Evolutionary conservation across 1,284 basidiomycete species (phyloP).

Genomic region (Malassezia nana): DNA sequence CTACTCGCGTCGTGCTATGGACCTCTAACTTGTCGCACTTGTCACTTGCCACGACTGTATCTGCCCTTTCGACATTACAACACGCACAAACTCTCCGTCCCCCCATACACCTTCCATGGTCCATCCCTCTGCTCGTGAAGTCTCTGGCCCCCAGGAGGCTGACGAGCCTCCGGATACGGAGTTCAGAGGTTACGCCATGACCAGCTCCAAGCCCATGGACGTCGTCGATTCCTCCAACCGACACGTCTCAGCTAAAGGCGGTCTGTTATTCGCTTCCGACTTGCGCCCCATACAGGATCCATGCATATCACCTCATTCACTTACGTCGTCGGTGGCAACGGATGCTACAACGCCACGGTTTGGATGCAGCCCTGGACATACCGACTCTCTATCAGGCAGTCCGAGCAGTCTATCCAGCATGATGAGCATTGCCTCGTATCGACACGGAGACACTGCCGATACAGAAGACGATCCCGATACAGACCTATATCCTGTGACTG

Average conservation of each 20-base stretch:
- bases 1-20: neutral
- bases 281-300: neutral
- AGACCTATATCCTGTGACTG: conserved; percentile 39
- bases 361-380: conserved; percentile 12
- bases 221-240: neutral
- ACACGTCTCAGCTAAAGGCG: neutral
- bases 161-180: neutral
- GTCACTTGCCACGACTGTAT: neutral
- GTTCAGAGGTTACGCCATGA: neutral
- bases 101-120: neutral
- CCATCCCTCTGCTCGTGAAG: neutral
- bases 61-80: neutral
- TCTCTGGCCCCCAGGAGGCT: neutral
- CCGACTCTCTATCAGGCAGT: conserved; percentile 20
- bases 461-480: conserved; percentile 36
- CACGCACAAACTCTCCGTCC: neutral
- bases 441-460: conserved; percentile 39
- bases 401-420: conserved; percentile 38
- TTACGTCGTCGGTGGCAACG: neutral
- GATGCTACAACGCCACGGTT: conserved; percentile 5
- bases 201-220: neutral
- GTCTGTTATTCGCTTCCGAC: neutral
- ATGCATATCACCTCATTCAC: neutral
- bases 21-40: neutral
- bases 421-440: conserved; percentile 22